phyloP scores from a whole-genome alignment of 305 asterid species.

The Solanum aculeatissimum region DNA sequence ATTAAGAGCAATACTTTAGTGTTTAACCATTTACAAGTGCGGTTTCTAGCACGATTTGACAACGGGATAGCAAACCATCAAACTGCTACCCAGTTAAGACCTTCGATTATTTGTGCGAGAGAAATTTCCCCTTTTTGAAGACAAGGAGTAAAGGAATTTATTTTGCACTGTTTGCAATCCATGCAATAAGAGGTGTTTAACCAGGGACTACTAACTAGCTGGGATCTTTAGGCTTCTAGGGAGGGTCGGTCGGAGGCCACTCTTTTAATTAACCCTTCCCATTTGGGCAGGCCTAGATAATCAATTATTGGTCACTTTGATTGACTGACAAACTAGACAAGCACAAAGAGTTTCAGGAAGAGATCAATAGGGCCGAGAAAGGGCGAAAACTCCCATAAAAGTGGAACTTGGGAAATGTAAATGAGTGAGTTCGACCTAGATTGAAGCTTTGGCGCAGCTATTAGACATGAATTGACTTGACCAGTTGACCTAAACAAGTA shows the following conservation, averaged over 20 bases:
- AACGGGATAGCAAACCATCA: neutral
- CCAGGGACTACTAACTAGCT: neutral
- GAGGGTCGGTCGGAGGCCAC: neutral
- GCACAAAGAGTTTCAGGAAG: neutral
- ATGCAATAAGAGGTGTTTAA: neutral
- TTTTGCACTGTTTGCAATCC: neutral
- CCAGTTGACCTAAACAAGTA: too few species aligned
- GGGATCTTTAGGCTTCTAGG: neutral
- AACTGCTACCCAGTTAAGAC: neutral
- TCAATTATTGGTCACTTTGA: neutral
- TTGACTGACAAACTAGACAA: neutral
- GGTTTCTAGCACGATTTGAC: neutral
- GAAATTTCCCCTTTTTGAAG: neutral
- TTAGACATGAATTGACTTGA: too few species aligned
- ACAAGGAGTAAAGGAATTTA: neutral
- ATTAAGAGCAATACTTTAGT: neutral
- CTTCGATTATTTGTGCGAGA: neutral
- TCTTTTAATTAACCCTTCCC: neutral
- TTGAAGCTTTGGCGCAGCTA: too few species aligned
- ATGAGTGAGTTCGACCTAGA: too few species aligned
- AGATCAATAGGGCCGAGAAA: too few species aligned
- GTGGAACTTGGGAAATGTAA: too few species aligned
- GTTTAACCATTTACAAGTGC: neutral
- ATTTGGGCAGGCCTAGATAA: neutral
- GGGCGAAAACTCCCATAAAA: too few species aligned